phyloP scores from a whole-genome alignment of 2,329 filamentous ascomycete species.

The Pseudogymnoascus verrucosus region DNA sequence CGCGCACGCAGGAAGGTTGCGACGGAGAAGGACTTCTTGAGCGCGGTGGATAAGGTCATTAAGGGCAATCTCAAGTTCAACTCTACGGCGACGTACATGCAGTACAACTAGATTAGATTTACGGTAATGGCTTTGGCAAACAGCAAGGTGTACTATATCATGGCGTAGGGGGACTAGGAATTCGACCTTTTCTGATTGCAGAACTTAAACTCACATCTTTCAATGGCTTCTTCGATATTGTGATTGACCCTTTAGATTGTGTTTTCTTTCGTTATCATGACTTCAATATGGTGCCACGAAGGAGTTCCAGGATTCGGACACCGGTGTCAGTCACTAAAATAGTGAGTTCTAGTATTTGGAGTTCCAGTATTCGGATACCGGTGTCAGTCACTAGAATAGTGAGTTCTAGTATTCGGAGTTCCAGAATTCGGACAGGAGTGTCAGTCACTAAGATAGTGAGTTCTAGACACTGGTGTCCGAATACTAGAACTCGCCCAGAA shows the following conservation, averaged over 20 bases:
- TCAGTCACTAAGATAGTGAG: no score
- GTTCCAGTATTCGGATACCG: no score
- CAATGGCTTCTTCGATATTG: neutral
- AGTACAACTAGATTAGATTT: conserved; percentile 72
- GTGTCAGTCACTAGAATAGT: no score
- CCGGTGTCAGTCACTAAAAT: no score
- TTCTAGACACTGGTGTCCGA: no score
- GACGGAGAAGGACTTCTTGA: conserved; percentile 97
- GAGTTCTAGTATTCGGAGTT: no score
- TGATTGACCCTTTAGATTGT: neutral
- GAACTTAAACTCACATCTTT: conserved; percentile 4
- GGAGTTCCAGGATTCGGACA: no score
- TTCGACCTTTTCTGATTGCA: conserved; percentile 9
- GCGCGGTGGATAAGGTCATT: conserved; percentile 98
- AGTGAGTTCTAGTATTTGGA: no score
- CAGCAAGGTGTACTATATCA: conserved; percentile 11
- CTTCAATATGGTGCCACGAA: neutral
- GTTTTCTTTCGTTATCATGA: neutral
- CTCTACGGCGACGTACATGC: conserved; percentile 94
- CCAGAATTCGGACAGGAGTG: no score
- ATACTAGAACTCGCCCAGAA: neutral
- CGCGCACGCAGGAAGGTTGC: conserved; percentile 92
- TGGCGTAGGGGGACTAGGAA: conserved; percentile 8
- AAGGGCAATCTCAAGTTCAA: conserved; percentile 99
- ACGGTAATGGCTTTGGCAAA: conserved; percentile 9